phyloP scores from a whole-genome alignment of 73 alveolate species.

The Urostyla sp. region DNA sequence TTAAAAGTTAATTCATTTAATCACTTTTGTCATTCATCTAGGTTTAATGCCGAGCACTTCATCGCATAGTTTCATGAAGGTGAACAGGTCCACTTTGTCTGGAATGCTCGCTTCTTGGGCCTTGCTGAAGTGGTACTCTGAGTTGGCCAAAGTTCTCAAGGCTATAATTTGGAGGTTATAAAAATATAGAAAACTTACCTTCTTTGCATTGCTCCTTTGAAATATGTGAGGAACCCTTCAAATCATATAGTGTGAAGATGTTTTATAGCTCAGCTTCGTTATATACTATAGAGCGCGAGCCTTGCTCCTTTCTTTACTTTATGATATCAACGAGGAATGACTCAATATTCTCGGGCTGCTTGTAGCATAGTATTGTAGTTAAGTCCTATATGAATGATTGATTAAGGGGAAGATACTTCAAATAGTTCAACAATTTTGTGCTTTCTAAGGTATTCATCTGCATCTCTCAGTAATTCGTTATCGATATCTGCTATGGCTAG shows the following conservation, averaged over 20 bases:
- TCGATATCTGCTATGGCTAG: slow-evolving; percentile 38
- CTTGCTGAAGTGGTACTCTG: slow-evolving; percentile 64
- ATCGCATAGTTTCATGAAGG: slow-evolving; percentile 74
- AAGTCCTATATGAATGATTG: slow-evolving; percentile 48
- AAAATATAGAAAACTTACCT: slow-evolving; percentile 22
- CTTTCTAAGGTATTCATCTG: slow-evolving; percentile 73
- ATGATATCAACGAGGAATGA: slow-evolving; percentile 69
- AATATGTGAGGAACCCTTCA: slow-evolving; percentile 72
- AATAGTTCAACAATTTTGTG: slow-evolving; percentile 71
- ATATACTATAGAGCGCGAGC: slow-evolving; percentile 71
- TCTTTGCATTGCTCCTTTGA: slow-evolving; percentile 75
- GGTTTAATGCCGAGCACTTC: slow-evolving; percentile 73
- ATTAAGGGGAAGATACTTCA: slow-evolving; percentile 49
- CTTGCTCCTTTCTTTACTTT: slow-evolving; percentile 73
- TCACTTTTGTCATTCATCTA: slow-evolving; percentile 10
- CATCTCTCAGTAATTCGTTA: slow-evolving; percentile 68
- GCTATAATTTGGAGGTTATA: slow-evolving; percentile 27
- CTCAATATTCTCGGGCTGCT: slow-evolving; percentile 80
- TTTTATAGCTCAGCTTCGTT: slow-evolving; percentile 78
- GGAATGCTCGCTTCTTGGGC: slow-evolving; percentile 63
- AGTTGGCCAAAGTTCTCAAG: slow-evolving; percentile 65
- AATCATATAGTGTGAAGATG: slow-evolving; percentile 75
- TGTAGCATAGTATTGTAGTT: slow-evolving; percentile 66
- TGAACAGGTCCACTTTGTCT: slow-evolving; percentile 68
- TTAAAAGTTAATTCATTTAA: too few species aligned